These are phyloP conservation scores for Phalaenopsis equestris DNA, from an alignment of 106 monocot species.

Conservation along the genomic window DNA sequence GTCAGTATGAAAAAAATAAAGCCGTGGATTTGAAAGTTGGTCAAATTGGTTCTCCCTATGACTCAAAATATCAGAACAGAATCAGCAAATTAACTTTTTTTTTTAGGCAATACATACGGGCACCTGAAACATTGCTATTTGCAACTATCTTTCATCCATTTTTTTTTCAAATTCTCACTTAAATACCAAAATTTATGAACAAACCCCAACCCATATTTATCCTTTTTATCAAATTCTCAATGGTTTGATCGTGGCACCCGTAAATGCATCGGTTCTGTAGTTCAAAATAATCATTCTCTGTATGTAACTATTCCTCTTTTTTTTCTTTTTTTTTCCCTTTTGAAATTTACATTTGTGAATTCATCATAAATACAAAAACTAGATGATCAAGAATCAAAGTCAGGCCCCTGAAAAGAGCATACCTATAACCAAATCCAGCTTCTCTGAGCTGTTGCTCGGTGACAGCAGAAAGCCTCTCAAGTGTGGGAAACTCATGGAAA, in stretches of 20 bases:
- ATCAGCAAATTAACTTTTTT: background rate
- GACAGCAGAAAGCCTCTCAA: conserved; percentile 46
- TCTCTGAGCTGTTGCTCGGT: conserved; percentile 73
- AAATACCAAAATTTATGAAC: too few relatives aligned
- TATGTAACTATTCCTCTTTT: too few relatives aligned
- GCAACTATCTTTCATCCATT: too few relatives aligned
- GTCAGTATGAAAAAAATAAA: too few relatives aligned
- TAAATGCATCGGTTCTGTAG: too few relatives aligned
- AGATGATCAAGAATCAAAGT: conserved; percentile 2
- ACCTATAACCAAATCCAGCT: conserved; percentile 96
- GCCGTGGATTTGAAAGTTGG: background rate
- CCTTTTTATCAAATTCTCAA: too few relatives aligned
- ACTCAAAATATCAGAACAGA: background rate
- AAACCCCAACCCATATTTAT: too few relatives aligned
- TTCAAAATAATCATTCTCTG: too few relatives aligned
- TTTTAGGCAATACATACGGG: too few relatives aligned
- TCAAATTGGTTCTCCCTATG: background rate
- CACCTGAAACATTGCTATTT: too few relatives aligned
- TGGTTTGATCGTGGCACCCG: too few relatives aligned
- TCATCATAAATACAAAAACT: conserved; percentile 4
- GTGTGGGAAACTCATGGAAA: conserved; percentile 67
- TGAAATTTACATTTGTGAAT: background rate
- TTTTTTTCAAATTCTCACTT: too few relatives aligned
- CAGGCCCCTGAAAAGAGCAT: background rate
- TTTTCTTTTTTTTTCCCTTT: background rate